Conservation (phyloP, 768 basidiomycete species). For the Leccinum subtestaceum region DNA sequence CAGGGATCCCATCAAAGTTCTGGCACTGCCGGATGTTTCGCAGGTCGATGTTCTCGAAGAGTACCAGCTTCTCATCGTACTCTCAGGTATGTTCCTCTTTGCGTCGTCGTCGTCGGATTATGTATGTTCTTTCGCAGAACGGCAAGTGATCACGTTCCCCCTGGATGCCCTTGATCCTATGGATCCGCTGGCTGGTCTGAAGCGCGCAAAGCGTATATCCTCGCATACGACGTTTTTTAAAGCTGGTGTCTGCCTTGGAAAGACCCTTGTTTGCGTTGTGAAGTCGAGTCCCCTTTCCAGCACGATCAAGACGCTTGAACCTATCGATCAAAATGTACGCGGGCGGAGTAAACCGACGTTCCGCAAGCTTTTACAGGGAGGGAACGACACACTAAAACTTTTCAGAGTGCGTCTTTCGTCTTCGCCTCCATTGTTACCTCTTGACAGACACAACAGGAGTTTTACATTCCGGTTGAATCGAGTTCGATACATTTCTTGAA, state of each 20-base stretch:
- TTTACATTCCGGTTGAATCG: constrained; percentile 97
- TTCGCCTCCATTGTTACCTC: not conserved
- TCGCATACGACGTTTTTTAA: constrained; percentile 99
- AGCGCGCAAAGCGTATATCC: constrained; percentile 92
- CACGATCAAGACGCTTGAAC: constrained; percentile 96
- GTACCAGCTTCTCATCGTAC: constrained; percentile 92
- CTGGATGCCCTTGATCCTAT: constrained; percentile 87
- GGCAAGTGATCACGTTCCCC: constrained; percentile 94
- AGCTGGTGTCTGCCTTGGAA: constrained; percentile 86
- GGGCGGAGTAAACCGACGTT: constrained; percentile 88
- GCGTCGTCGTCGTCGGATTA: not conserved
- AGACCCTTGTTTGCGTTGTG: constrained; percentile 93
- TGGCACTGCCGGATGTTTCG: constrained; percentile 83
- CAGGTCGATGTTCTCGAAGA: constrained; percentile 97
- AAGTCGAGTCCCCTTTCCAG: constrained; percentile 94
- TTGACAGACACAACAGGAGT: constrained; percentile 58
- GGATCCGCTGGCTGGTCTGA: constrained; percentile 88
- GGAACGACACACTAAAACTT: constrained; percentile 88
- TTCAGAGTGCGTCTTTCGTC: constrained; percentile 64
- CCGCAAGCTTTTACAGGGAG: constrained; percentile 88
- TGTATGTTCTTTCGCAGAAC: constrained; percentile 51
- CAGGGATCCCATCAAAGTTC: constrained; percentile 84
- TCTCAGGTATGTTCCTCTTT: constrained; percentile 67
- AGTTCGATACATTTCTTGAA: constrained; percentile 96
- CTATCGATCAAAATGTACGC: constrained; percentile 84